These are phyloP conservation scores for Endotrypanum monterogeii DNA, from an alignment of 208 protist species.

Conservation along the genomic window DNA sequence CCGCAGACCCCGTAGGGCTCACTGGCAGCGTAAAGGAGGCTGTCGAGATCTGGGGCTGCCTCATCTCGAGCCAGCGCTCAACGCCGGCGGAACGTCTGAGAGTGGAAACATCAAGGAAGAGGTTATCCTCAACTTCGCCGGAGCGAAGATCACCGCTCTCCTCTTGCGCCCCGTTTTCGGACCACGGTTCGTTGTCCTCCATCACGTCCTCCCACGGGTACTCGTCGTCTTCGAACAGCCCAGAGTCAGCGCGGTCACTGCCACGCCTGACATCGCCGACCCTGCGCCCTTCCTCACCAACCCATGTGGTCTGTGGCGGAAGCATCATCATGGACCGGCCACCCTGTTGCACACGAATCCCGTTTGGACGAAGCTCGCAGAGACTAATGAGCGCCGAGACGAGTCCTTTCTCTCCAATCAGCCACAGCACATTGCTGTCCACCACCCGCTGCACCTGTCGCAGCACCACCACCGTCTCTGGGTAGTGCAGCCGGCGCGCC, in stretches of 20 bases:
- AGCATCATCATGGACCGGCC: constrained; percentile 38
- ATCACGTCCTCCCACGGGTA: constrained; percentile 30
- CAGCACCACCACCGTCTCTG: constrained; percentile 55
- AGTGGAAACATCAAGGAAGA: constrained; percentile 20
- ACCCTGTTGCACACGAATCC: constrained; percentile 45
- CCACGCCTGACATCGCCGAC: not conserved
- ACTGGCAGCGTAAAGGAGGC: not conserved
- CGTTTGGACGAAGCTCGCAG: constrained; percentile 53
- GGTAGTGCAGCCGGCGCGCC: constrained; percentile 48
- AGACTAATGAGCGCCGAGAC: constrained; percentile 59
- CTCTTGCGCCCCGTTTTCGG: constrained; percentile 10
- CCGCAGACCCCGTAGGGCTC: not conserved
- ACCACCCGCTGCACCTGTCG: constrained; percentile 74
- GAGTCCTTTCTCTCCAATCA: constrained; percentile 59
- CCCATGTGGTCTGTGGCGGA: constrained; percentile 2
- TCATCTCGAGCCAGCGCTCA: constrained; percentile 18
- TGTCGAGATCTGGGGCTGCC: constrained; percentile 4
- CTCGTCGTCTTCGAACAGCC: constrained; percentile 3
- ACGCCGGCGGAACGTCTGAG: constrained; percentile 27
- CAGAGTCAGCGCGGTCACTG: not conserved
- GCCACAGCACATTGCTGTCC: constrained; percentile 84
- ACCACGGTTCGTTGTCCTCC: constrained; percentile 23
- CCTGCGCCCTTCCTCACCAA: not conserved
- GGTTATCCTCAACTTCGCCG: constrained; percentile 19
- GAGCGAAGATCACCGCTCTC: constrained; percentile 14